Base-by-base conservation (phyloP, 495 filamentous ascomycete species). In the Trichoderma gamsii region DNA sequence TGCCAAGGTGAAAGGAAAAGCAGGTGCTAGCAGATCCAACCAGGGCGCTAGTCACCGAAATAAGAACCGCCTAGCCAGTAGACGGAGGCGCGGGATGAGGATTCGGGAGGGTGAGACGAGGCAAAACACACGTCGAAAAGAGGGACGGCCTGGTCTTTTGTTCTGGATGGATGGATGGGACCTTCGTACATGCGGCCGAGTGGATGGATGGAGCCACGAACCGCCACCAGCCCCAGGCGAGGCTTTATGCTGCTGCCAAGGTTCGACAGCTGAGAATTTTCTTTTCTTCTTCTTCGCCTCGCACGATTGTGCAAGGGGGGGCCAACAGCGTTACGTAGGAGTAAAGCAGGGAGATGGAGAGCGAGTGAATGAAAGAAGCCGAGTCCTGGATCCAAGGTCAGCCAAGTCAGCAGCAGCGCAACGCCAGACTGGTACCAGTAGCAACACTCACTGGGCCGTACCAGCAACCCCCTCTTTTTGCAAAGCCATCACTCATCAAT, bases 161-260 rank as follows among this genome's bases (percentile, higher is more conserved):
- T 61, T 61, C 27, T 61, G 56, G 25, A 61, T 49, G 44, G 44
- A 49, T 49, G 56, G 56, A 61, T 27, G 52, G 52, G 56, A 27
- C 23, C 44, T 49, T 32, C 25, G 56, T 27, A 27, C 56, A 61
- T 61, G 56, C 56, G 56, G 56, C 56, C 11, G 56, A 32, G 56
- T 61, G 56, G 56, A 32, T 56, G 23, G 51, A 56, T 12, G 23
- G 56, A 61, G 27, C 56, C 8, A n/a, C 56, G 56, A 61, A 32
- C 56, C 56, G 56, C 56, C 56, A 61, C 56, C 56, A 61, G 56
- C 56, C 56, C 56, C 56, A 38, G 56, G 56, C 56, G 56, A 61
- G 8, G 56, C 35, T 38, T 38, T 38, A 38, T 38, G 35, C 35
- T 61, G 23, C 23, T 61, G 56, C 56, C 56, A 61, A 61, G 56